Conservation (phyloP, 2,329 filamentous ascomycete species). For the Sclerotiophoma versabilis region DNA sequence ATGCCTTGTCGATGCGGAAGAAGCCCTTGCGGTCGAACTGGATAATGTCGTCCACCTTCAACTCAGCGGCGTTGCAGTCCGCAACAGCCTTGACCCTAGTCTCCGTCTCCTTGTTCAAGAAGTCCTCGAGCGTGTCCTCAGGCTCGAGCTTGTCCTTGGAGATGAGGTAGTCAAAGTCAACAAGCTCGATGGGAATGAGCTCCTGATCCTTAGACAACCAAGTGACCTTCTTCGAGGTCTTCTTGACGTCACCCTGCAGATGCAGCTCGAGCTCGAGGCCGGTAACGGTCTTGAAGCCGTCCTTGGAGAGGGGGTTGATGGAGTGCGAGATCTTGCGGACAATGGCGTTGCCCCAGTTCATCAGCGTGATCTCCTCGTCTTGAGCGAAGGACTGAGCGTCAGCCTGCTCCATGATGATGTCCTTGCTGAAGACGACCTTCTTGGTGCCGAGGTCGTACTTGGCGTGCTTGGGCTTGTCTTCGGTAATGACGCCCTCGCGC, state of each 20-base stretch:
- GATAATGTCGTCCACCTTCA: slow-evolving; percentile 90
- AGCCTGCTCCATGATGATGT: slow-evolving; percentile 82
- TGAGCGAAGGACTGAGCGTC: slow-evolving; percentile 82
- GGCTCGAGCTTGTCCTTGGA: slow-evolving; percentile 94
- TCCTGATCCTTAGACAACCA: slow-evolving; percentile 85
- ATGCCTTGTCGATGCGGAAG: slow-evolving; percentile 79
- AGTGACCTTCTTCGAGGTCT: slow-evolving; percentile 95
- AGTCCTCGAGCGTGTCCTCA: slow-evolving; percentile 82
- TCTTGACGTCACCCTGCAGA: slow-evolving; percentile 90
- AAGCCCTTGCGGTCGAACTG: slow-evolving; percentile 95
- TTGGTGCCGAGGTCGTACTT: slow-evolving; percentile 92
- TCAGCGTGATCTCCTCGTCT: slow-evolving; percentile 91
- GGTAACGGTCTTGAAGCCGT: slow-evolving; percentile 63
- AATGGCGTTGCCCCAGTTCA: slow-evolving; percentile 94
- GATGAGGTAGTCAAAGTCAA: slow-evolving; percentile 94
- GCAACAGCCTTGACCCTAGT: slow-evolving; percentile 77
- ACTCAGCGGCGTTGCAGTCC: slow-evolving; percentile 77
- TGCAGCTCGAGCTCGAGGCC: slow-evolving; percentile 84
- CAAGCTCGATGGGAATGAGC: slow-evolving; percentile 81
- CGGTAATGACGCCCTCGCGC: slow-evolving; percentile 61
- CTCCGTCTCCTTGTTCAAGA: slow-evolving; percentile 77
- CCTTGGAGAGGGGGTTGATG: slow-evolving; percentile 59
- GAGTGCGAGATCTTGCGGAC: slow-evolving; percentile 70
- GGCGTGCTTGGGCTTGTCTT: slow-evolving; percentile 84
- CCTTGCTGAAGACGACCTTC: slow-evolving; percentile 79